A percentile compares a stretch with the other conserved stretches of the same genome.
These are phyloP conservation scores for Litsea cubeba DNA, from an alignment of 164 flowering plant species.

Conservation along the genomic window DNA sequence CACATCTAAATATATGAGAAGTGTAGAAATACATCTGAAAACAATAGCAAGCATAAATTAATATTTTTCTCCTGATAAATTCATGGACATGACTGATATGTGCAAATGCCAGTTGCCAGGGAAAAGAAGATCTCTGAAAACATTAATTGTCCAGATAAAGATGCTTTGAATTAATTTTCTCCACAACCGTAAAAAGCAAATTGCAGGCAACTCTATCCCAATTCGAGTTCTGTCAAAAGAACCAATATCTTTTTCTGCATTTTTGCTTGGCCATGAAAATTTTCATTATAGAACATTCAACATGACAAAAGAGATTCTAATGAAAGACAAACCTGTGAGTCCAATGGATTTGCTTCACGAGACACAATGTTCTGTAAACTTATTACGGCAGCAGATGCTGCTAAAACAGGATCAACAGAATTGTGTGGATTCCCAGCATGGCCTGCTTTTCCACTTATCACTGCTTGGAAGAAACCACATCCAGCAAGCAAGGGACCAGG, in stretches of 20 bases:
- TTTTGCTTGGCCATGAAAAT: background rate
- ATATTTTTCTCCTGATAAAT: background rate
- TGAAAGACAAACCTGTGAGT: conserved; percentile 52
- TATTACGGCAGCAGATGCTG: conserved; percentile 75
- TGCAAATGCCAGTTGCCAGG: no score
- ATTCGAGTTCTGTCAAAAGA: background rate
- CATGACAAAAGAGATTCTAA: background rate
- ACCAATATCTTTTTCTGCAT: background rate
- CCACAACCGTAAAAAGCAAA: background rate
- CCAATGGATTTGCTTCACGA: conserved; percentile 84
- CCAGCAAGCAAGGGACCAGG: conserved; percentile 88
- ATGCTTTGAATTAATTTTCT: background rate
- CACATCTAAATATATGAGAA: background rate
- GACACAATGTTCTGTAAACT: conserved; percentile 82
- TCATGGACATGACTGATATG: background rate
- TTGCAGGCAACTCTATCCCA: background rate
- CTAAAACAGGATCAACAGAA: conserved; percentile 51
- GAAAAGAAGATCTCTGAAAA: background rate
- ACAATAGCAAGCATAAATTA: background rate
- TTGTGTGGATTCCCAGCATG: conserved; percentile 32
- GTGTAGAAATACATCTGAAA: background rate
- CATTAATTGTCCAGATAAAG: background rate
- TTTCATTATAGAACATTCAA: background rate
- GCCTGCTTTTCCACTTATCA: conserved; percentile 37
- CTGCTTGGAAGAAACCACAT: conserved; percentile 74